These are phyloP conservation scores for Leccinellum albellum DNA, from an alignment of 768 basidiomycete genomes.

Conservation along the genomic window DNA sequence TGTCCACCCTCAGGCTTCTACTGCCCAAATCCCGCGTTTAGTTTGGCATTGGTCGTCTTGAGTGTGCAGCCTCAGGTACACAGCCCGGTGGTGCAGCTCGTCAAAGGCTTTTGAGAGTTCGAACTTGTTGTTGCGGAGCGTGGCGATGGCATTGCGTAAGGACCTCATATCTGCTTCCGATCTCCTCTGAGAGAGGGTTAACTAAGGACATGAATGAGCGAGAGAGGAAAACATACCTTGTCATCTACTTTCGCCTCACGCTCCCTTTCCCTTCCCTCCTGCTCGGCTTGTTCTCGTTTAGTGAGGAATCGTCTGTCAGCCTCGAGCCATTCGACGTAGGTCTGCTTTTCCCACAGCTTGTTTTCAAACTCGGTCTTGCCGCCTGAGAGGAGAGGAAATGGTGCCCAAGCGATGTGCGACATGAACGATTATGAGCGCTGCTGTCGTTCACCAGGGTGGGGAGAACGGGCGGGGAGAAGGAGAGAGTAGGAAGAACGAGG, in stretches of 20 bases:
- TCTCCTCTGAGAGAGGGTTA: slow-evolving; percentile 36
- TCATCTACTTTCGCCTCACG: slow-evolving; percentile 48
- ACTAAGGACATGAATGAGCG: too few relatives aligned
- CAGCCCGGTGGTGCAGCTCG: slow-evolving; percentile 55
- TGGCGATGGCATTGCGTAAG: slow-evolving; percentile 45
- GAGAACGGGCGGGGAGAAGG: too few relatives aligned
- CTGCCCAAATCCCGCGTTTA: slow-evolving; percentile 49
- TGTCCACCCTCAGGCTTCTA: slow-evolving; percentile 46
- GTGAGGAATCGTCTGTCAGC: slow-evolving; percentile 67
- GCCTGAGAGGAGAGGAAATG: slow-evolving; percentile 61
- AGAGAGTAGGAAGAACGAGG: too few relatives aligned
- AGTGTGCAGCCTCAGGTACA: slow-evolving; percentile 50
- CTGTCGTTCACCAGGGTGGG: slow-evolving; percentile 40
- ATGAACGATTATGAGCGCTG: slow-evolving; percentile 61
- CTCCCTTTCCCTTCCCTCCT: slow-evolving; percentile 62
- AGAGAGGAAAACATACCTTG: slow-evolving; percentile 45
- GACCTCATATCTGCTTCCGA: slow-evolving; percentile 49
- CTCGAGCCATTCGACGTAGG: slow-evolving; percentile 61
- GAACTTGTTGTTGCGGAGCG: slow-evolving; percentile 53
- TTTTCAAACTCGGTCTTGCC: slow-evolving; percentile 62
- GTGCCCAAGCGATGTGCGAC: slow-evolving; percentile 66
- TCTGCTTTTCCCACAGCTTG: slow-evolving; percentile 63
- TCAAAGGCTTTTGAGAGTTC: slow-evolving; percentile 60
- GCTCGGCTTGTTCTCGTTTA: slow-evolving; percentile 65
- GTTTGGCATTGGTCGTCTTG: slow-evolving; percentile 54